Evolutionary conservation across 2,329 filamentous ascomycete genomes (phyloP), one percentile per base, ranked within the genome.

Genomic region (Nannizzia gypsea): DNA sequence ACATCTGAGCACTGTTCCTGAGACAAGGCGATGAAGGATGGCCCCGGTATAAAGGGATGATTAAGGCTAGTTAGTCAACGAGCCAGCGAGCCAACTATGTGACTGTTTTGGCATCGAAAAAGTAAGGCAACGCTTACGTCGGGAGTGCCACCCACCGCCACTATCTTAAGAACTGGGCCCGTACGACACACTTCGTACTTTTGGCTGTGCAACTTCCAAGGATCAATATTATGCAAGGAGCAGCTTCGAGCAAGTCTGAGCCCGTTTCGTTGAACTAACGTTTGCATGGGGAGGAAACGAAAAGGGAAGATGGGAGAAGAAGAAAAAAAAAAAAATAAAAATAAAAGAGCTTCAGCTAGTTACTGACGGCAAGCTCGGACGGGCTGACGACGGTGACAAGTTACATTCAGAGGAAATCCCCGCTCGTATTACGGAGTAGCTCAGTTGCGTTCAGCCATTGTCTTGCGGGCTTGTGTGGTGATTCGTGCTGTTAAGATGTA

Each of bases 181-280:
- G 48, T 54, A 34, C 48, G 48, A 54, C 26, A 34, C 3, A 5
- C 48, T 54, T 31, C 28, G 48, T 54, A 31, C 28, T 54, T 54
- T 34, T 54, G 20, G 26, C 20, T 24, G 48, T 54, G 48, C 48
- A 4, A 54, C 48, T n/a, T 34, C 13, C 48, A 54, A 9, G 5
- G 13, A 31, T 54, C 48, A 54, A 54, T 54, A 54, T 34, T 54
- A 34, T 54, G 48, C 48, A 54, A 17, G 48, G 24, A 54, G 48
- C 26, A 20, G 48, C 28, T 34, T 54, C 24, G 48, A 54, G 48
- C 31, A 31, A 28, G 22, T 13, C 22, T 31, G 48, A 31, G 48
- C 48, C 48, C 48, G 48, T 52, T 52, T 34, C n/a, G 48, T 34
- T n/a, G 48, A 54, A 34, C 13, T 17, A 24, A 4, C 46, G 22